Conservation (phyloP, 2,329 filamentous ascomycete species). For the Penicillium sp. region DNA sequence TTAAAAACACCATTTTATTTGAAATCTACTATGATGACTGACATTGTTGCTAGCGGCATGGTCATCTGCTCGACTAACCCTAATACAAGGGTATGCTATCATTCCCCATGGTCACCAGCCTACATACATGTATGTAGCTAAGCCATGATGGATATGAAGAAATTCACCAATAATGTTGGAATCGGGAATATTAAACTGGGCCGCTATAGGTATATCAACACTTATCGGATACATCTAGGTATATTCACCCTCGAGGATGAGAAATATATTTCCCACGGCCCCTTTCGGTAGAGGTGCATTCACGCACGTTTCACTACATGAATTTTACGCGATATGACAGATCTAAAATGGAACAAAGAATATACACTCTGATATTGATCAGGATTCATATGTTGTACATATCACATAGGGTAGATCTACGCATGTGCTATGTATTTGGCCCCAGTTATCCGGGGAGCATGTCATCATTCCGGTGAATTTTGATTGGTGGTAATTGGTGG, state of each 20-base stretch:
- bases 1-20: neutral
- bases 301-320: neutral
- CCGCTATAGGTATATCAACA: too few species aligned
- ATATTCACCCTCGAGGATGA: too few species aligned
- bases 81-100: neutral
- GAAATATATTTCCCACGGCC: neutral
- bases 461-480: constrained; percentile 1
- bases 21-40: neutral
- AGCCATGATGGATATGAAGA: neutral
- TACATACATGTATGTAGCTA: too few species aligned
- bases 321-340: neutral
- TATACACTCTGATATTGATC: neutral
- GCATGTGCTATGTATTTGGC: neutral
- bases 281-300: neutral
- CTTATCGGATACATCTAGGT: neutral
- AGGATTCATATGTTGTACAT: neutral
- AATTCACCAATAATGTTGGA: neutral
- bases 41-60: neutral
- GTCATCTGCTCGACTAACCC: neutral
- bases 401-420: neutral
- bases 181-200: neutral
- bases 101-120: too few species aligned
- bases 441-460: constrained; percentile 2
- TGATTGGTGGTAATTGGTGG: constrained; percentile 6
- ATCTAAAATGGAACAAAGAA: neutral